Conservation (phyloP, 495 filamentous ascomycete genomes). For the Penicillium nucicola region DNA sequence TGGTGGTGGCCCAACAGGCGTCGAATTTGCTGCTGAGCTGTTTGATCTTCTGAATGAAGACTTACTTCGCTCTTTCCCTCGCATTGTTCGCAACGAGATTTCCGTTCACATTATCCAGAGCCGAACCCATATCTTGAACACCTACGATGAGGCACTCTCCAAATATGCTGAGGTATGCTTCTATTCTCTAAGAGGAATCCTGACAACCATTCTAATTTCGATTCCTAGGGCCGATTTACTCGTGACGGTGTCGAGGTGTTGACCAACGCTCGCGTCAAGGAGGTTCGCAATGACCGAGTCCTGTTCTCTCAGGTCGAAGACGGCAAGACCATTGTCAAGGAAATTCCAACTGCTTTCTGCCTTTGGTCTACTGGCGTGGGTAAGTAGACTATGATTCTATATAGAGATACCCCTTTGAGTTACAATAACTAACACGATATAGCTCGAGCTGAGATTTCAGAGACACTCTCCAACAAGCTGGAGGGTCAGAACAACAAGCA, state of each 20-base stretch:
- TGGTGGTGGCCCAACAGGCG: conserved; percentile 94
- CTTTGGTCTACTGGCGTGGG: conserved; percentile 95
- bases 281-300: conserved; percentile 78
- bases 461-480: conserved; percentile 68
- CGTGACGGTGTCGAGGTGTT: conserved; percentile 88
- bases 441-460: conserved; percentile 77
- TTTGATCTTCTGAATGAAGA: conserved; percentile 98
- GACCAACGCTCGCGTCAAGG: conserved; percentile 88
- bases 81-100: conserved; percentile 89
- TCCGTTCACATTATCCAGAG: conserved; percentile 97
- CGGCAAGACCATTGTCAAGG: conserved; percentile 75
- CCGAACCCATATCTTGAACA: conserved; percentile 92
- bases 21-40: conserved; percentile 95
- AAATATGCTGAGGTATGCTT: conserved; percentile 74
- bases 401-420: neutral
- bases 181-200: neutral
- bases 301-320: conserved; percentile 81
- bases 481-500: conserved; percentile 82
- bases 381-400: conserved; percentile 21
- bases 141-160: conserved; percentile 93
- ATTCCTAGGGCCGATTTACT: conserved; percentile 60
- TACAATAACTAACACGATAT: conserved; percentile 3
- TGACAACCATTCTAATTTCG: conserved; percentile 6
- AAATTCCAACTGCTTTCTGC: conserved; percentile 94
- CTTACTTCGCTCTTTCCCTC: conserved; percentile 75